These are phyloP conservation scores for Xylariaceae sp. DNA, from an alignment of 2,329 filamentous ascomycete species.

Conservation along the genomic window DNA sequence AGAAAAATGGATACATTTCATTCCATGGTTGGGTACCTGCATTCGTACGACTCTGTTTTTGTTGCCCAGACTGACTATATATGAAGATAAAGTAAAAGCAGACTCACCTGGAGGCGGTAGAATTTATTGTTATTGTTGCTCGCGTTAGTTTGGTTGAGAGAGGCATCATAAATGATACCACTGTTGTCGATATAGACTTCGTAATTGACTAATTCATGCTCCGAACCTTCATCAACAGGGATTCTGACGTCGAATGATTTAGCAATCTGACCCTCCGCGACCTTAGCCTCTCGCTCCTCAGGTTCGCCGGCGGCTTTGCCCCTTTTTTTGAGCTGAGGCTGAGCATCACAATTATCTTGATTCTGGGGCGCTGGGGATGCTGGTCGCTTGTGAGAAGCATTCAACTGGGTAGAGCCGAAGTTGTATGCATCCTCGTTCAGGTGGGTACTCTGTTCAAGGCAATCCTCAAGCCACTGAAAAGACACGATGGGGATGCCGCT, in stretches of 20 bases:
- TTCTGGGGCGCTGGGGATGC: conserved; percentile 26
- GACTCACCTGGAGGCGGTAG: conserved; percentile 70
- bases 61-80: too few species aligned
- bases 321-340: conserved; percentile 39
- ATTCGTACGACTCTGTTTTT: too few species aligned
- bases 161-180: conserved; percentile 77
- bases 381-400: conserved; percentile 33
- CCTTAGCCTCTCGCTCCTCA: conserved; percentile 27
- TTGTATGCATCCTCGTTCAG: conserved; percentile 43
- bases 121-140: conserved; percentile 82
- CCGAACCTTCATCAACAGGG: conserved; percentile 55
- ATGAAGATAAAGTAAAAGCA: conserved; percentile 11
- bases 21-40: too few species aligned
- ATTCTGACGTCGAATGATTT: conserved; percentile 54
- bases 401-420: conserved; percentile 24
- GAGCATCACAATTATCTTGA: conserved; percentile 32
- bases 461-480: conserved; percentile 68
- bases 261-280: conserved; percentile 53
- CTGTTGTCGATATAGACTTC: conserved; percentile 70
- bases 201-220: conserved; percentile 44
- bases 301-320: conserved; percentile 39
- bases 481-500: conserved; percentile 61
- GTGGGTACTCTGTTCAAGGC: conserved; percentile 48
- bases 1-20: too few species aligned
- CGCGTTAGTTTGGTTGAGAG: conserved; percentile 78